Conservation (phyloP, 2,329 filamentous ascomycete genomes). For the Rasamsonia emersonii region DNA sequence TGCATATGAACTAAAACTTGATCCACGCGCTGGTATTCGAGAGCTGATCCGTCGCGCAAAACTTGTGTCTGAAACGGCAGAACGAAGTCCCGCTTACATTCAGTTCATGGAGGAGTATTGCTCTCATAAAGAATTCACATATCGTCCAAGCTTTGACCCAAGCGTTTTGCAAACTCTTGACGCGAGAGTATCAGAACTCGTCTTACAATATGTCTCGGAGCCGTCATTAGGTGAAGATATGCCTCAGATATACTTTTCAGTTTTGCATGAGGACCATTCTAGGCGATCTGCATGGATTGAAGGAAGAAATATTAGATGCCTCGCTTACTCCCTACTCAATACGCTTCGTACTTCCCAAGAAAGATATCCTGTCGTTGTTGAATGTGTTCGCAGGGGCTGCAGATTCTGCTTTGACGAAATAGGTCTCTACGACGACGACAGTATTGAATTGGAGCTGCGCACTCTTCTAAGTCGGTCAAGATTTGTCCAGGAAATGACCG, state of each 20-base stretch:
- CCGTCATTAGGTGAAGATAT: slow-evolving; percentile 12
- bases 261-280: slow-evolving; percentile 51
- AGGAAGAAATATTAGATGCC: slow-evolving; percentile 41
- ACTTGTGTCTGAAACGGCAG: slow-evolving; percentile 10
- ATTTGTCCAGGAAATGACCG: slow-evolving; percentile 11
- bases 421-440: slow-evolving; percentile 14
- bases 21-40: slow-evolving; percentile 19
- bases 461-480: slow-evolving; percentile 17
- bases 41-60: slow-evolving; percentile 26
- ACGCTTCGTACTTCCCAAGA: slow-evolving; percentile 18
- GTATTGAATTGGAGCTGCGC: slow-evolving; percentile 11
- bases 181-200: slow-evolving; percentile 43
- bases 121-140: slow-evolving; percentile 8
- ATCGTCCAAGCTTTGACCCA: slow-evolving; percentile 1
- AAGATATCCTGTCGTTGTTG: slow-evolving; percentile 16
- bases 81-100: slow-evolving; percentile 16
- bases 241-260: slow-evolving; percentile 54
- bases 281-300: slow-evolving; percentile 51
- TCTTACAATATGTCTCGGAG: slow-evolving; percentile 34
- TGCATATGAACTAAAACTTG: slow-evolving; percentile 31
- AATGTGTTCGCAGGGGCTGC: slow-evolving; percentile 29
- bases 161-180: slow-evolving; percentile 28
- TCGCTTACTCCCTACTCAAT: slow-evolving; percentile 49
- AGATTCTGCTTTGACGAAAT: slow-evolving; percentile 24
- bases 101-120: slow-evolving; percentile 30